A percentile compares a stretch with the other conserved stretches of the same genome.
These are phyloP conservation scores for Solanum dulcamara DNA, from an alignment of 257 asterid genomes.

Conservation along the genomic window DNA sequence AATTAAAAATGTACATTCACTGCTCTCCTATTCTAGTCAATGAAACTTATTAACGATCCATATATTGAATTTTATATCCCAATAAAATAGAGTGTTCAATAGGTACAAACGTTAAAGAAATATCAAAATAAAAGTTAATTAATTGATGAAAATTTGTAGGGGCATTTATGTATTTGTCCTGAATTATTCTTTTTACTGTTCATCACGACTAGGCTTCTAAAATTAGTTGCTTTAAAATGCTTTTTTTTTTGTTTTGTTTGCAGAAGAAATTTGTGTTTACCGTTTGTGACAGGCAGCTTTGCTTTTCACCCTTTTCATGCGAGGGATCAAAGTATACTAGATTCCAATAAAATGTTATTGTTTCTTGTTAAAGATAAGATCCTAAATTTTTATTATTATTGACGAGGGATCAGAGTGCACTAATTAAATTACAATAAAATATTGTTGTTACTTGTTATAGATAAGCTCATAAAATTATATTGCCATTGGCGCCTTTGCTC, in stretches of 20 bases:
- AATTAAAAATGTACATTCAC: background rate
- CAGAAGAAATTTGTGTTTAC: background rate
- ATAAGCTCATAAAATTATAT: too few species aligned
- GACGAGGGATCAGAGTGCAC: too few species aligned
- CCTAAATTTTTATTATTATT: too few species aligned
- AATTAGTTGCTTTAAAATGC: background rate
- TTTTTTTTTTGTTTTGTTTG: too few species aligned
- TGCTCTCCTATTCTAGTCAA: background rate
- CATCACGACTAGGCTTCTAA: background rate
- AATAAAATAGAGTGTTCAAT: background rate
- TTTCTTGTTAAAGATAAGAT: background rate
- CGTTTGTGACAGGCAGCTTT: background rate
- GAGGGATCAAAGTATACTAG: background rate
- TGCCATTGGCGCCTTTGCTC: background rate
- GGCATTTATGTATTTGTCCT: background rate
- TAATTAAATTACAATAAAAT: too few species aligned
- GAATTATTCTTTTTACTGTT: background rate
- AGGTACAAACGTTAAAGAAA: too few species aligned
- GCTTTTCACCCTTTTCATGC: background rate
- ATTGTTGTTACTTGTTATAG: too few species aligned
- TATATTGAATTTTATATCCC: too few species aligned
- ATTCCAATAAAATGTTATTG: background rate
- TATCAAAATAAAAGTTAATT: too few species aligned
- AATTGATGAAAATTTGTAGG: too few species aligned
- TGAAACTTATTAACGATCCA: background rate